phyloP scores from a whole-genome alignment of 257 asterid genomes.

The Nicotiana sylvestris region DNA sequence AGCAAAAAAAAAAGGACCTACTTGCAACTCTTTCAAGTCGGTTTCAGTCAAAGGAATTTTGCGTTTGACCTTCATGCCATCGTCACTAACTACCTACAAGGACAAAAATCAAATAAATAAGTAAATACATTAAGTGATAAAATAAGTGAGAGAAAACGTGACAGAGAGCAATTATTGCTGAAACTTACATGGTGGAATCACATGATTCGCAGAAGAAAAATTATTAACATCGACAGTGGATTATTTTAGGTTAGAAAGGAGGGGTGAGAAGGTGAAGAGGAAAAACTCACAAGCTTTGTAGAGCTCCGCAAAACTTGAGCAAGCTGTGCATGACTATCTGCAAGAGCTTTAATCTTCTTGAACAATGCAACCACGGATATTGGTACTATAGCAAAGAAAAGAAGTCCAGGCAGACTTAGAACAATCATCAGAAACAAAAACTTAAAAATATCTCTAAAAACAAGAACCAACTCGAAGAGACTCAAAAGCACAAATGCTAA shows the following conservation, averaged over 20 bases:
- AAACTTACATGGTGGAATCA: background rate
- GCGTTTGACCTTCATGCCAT: constrained; percentile 78
- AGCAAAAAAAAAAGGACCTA: constrained; percentile 27
- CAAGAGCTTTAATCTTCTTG: constrained; percentile 67
- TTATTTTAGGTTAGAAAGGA: background rate
- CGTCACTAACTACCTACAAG: constrained; percentile 73
- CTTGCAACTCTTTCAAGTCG: constrained; percentile 86
- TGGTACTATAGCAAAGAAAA: constrained; percentile 45
- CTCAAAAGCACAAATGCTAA: no score
- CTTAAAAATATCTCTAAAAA: background rate
- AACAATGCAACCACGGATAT: constrained; percentile 75
- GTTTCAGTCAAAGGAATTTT: constrained; percentile 53
- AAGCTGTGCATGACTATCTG: constrained; percentile 51
- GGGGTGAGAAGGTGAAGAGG: background rate
- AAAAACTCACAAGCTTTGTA: constrained; percentile 54
- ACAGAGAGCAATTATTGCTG: background rate
- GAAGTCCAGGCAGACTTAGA: background rate
- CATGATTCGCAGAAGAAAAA: background rate
- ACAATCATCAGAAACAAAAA: background rate
- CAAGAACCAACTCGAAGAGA: background rate
- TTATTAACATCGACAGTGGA: background rate
- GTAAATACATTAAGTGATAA: background rate
- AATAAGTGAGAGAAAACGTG: background rate
- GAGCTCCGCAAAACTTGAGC: constrained; percentile 62
- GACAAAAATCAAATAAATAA: constrained; percentile 9